phyloP scores from a whole-genome alignment of 768 basidiomycete species.

The Russula sp. region DNA sequence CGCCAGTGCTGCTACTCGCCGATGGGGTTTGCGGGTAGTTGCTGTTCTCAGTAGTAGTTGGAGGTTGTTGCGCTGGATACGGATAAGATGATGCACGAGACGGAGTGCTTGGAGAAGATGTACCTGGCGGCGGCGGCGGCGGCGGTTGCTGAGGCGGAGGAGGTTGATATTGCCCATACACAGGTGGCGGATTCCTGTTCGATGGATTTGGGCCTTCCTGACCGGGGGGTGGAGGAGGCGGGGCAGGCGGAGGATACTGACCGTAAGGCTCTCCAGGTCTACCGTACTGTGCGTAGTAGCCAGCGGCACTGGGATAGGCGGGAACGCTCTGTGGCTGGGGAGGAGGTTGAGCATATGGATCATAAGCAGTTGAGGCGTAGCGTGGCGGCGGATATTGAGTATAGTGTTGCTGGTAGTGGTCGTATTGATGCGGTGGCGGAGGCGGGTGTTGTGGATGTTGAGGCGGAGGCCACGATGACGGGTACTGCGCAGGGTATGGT shows the following conservation, averaged over 20 bases:
- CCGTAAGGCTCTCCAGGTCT: constrained; percentile 22
- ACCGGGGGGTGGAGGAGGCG: constrained; percentile 17
- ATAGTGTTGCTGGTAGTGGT: constrained; percentile 26
- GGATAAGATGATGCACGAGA: constrained; percentile 23
- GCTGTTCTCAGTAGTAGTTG: constrained; percentile 11
- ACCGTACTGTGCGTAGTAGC: constrained; percentile 20
- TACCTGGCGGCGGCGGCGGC: constrained; percentile 23
- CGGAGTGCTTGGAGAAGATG: constrained; percentile 20
- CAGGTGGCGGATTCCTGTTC: constrained; percentile 12
- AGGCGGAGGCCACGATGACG: constrained; percentile 21
- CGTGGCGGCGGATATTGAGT: constrained; percentile 24
- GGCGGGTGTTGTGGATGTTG: constrained; percentile 26
- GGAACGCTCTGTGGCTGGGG: constrained; percentile 26
- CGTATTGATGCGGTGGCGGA: constrained; percentile 23
- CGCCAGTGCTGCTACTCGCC: constrained; percentile 14
- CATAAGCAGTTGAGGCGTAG: constrained; percentile 21
- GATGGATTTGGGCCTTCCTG: constrained; percentile 20
- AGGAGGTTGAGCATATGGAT: constrained; percentile 26
- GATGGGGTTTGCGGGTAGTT: constrained; percentile 11
- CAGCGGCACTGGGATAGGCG: constrained; percentile 11
- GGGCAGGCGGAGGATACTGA: constrained; percentile 22
- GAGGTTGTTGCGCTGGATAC: constrained; percentile 21
- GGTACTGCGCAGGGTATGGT: constrained; percentile 21
- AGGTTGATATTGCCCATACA: constrained; percentile 24
- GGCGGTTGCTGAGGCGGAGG: constrained; percentile 25